These are phyloP conservation scores for Edaphochlamys debaryana DNA, from an alignment of 139 green algal genomes.

Conservation along the genomic window DNA sequence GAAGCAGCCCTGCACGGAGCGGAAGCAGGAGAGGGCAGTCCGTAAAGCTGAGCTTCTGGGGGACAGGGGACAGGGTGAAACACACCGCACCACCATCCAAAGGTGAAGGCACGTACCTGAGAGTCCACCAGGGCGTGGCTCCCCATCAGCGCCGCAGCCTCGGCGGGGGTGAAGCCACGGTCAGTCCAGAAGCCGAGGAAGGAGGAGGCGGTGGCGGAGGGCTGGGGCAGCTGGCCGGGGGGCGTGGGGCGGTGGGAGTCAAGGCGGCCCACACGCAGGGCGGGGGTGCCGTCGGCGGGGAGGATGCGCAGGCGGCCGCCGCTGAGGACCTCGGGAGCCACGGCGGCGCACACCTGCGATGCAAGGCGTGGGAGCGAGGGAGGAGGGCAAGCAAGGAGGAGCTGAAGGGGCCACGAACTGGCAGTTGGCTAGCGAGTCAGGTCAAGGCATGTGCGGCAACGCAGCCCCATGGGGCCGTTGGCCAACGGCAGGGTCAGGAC, in stretches of 20 bases:
- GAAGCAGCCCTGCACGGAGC: slow-evolving; percentile 23
- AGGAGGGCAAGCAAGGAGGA: background rate
- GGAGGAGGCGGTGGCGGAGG: background rate
- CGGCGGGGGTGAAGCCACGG: background rate
- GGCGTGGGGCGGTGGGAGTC: background rate
- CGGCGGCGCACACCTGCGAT: slow-evolving; percentile 5
- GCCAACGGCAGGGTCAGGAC: no score
- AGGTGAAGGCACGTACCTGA: no score
- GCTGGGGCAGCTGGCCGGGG: background rate
- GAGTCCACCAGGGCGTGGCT: background rate
- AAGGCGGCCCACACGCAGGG: background rate
- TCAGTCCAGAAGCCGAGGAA: background rate
- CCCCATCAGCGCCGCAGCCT: slow-evolving; percentile 14
- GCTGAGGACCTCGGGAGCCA: background rate
- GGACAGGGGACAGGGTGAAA: background rate
- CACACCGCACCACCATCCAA: no score
- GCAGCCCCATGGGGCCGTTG: no score
- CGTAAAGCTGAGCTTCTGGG: no score
- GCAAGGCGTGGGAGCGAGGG: no score
- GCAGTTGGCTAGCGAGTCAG: no score
- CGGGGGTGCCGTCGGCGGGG: background rate
- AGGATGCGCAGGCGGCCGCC: background rate
- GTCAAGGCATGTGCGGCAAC: no score
- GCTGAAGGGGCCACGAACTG: background rate
- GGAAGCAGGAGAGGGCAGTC: no score